phyloP scores from a whole-genome alignment of 192 early-diverging fungal species.

The Podila minutissima region DNA sequence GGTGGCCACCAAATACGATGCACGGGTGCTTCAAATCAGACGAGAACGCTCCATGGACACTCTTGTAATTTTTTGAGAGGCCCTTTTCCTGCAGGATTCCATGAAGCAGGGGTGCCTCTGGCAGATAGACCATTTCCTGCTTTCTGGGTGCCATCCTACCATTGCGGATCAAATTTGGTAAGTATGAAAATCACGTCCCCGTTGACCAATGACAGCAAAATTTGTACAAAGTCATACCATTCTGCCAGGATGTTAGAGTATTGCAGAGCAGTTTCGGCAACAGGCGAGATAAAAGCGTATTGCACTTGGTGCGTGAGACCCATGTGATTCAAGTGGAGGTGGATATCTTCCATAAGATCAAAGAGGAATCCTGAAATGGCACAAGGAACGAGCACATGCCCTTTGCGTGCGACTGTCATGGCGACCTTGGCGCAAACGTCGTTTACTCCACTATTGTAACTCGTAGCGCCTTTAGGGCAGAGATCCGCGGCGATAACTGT shows the following conservation, averaged over 20 bases:
- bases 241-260: conserved; percentile 87
- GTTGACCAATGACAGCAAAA: not conserved
- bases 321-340: conserved; percentile 61
- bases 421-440: conserved; percentile 55
- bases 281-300: conserved; percentile 77
- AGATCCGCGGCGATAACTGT: conserved; percentile 58
- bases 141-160: conserved; percentile 68
- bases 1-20: conserved; percentile 68
- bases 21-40: conserved; percentile 64
- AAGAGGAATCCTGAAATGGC: conserved; percentile 76
- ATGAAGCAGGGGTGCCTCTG: conserved; percentile 65
- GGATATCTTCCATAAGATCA: conserved; percentile 75
- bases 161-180: too few species aligned
- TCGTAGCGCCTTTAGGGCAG: conserved; percentile 29
- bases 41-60: conserved; percentile 42
- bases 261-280: conserved; percentile 80
- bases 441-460: conserved; percentile 44
- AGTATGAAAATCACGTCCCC: too few species aligned
- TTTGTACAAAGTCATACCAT: conserved; percentile 62
- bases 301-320: conserved; percentile 68
- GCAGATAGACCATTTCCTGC: conserved; percentile 74
- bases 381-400: conserved; percentile 77
- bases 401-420: conserved; percentile 36
- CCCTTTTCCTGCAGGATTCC: conserved; percentile 58
- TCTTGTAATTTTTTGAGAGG: conserved; percentile 52